Conservation (phyloP, 805 yeast species). For the Barnettozyma sucrosica region DNA sequence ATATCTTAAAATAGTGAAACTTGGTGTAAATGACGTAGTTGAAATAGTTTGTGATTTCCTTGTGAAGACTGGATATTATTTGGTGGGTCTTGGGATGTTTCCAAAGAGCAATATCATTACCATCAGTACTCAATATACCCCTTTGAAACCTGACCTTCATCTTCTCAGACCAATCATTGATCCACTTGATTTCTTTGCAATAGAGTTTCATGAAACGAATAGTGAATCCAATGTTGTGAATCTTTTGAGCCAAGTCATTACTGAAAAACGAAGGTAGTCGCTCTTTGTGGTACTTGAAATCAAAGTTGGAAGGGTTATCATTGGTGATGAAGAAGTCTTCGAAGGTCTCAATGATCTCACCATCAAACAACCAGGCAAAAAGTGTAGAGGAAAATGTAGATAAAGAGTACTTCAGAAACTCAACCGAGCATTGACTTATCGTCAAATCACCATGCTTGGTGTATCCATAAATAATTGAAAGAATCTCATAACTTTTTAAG, state of each 20-base stretch:
- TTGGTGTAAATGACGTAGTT: conserved; percentile 44
- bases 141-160: conserved; percentile 6
- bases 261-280: conserved; percentile 44
- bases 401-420: conserved; percentile 40
- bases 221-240: conserved; percentile 68
- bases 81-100: conserved; percentile 24
- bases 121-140: conserved; percentile 10
- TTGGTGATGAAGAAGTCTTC: conserved; percentile 49
- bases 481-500: conserved; percentile 42
- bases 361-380: conserved; percentile 63
- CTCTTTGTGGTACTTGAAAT: conserved; percentile 16
- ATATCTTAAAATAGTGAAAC: conserved; percentile 44
- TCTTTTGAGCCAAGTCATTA: conserved; percentile 34
- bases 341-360: conserved; percentile 48
- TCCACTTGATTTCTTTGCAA: conserved; percentile 69
- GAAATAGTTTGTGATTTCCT: conserved; percentile 48
- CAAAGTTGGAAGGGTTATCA: conserved; percentile 12
- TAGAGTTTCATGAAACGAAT: conserved; percentile 54
- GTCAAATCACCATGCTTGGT: conserved; percentile 59
- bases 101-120: conserved; percentile 8
- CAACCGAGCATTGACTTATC: conserved; percentile 37
- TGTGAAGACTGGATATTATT: conserved; percentile 39
- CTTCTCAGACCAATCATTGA: conserved; percentile 36
- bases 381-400: conserved; percentile 58
- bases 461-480: conserved; percentile 45